Base-by-base conservation (phyloP, 2,329 filamentous ascomycete genomes). In the Neocucurbitaria cava region DNA sequence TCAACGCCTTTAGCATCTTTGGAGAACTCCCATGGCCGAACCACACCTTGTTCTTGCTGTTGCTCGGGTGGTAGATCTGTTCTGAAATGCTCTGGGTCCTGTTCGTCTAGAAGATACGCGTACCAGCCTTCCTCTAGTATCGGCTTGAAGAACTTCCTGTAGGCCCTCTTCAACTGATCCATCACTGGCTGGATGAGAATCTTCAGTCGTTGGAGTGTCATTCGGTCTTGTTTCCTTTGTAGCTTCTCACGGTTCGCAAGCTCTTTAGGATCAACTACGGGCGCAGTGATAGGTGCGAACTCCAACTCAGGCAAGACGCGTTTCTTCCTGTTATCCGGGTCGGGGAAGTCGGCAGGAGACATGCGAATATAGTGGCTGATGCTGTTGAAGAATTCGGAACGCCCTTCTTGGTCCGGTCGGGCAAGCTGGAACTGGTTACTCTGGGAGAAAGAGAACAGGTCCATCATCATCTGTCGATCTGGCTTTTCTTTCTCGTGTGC, bases 131-230 rank as follows among this genome's bases (percentile, higher is more conserved):
- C 87, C 1, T 91, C 86, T 56, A 99, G 89, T 7, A 72, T 86
- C 1, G 91, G 89, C 50, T 87, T 87, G 56, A 92, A 85, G 77
- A 98, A 98, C 64, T 92, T 92, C 72, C 89, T 91, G 78, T 96
- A 96, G 72, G 90, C 92, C 58, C 84, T 83, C 74, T 96, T 95
- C 71, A 99, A 91, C 76, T 97, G 92, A 64, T 99, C 94, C 92
- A 99, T 97, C 64, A 98, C 91, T 1, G 91, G 92, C 75, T 97
- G 93, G 49, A 99, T 87, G 48, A 89, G 82, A 35, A 96, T 87
- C 79, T 98, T 99, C 61, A 99, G 81, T 54, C 89, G 81, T 72
- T 98, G 97, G 49, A 98, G 82, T 10, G 89, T 86, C 60, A 94
- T 87, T 44, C 91, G 88, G 70, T 99, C 96, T 58, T 86, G 86